Conservation (phyloP, 768 basidiomycete species). For the Calocybe gangraenosa region DNA sequence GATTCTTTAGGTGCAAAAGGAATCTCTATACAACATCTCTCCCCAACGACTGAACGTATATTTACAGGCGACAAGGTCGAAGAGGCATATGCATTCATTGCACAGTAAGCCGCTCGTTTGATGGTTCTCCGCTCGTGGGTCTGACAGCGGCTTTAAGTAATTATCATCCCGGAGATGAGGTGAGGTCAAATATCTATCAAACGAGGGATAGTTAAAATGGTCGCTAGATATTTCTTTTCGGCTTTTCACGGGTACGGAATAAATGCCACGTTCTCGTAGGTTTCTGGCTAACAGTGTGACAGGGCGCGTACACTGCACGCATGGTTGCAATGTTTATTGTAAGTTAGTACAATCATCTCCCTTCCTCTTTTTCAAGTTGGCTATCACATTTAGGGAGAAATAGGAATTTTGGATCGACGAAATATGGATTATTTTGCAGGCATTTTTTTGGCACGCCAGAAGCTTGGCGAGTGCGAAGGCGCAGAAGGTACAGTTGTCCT, state of each 20-base stretch:
- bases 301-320: constrained; percentile 76
- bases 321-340: constrained; percentile 73
- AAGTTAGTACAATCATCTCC: constrained; percentile 14
- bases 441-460: constrained; percentile 60
- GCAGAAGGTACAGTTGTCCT: constrained; percentile 30
- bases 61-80: constrained; percentile 64
- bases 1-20: constrained; percentile 46
- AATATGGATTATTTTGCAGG: constrained; percentile 71
- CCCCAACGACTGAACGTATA: background rate
- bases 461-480: constrained; percentile 51
- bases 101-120: constrained; percentile 50
- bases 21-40: background rate
- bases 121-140: no score
- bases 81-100: constrained; percentile 77
- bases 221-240: constrained; percentile 67
- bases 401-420: constrained; percentile 64
- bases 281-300: background rate
- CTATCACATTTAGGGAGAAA: constrained; percentile 46
- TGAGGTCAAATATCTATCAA: constrained; percentile 16
- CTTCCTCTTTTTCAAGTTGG: background rate
- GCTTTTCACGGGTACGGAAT: constrained; percentile 60
- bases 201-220: background rate
- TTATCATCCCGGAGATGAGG: constrained; percentile 70
- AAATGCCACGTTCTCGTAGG: no score
- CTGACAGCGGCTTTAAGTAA: constrained; percentile 40